Percentiles rank a stretch among this genome's conserved stretches.
Conservation (phyloP, 2,329 filamentous ascomycete genomes). For the Fusarium coicis region DNA sequence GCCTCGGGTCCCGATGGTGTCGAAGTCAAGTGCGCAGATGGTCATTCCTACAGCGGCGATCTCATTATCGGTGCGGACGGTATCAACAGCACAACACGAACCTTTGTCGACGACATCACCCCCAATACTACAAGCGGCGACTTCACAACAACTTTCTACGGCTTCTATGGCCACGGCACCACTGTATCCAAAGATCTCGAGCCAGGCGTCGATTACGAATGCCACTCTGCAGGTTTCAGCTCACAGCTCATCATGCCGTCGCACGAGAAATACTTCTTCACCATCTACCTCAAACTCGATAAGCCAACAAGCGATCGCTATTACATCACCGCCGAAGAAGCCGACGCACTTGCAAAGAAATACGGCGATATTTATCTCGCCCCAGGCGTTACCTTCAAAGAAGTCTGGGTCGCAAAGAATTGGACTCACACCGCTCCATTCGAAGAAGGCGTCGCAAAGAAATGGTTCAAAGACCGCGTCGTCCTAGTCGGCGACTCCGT, state of each 20-base stretch:
- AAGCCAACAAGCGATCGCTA: neutral
- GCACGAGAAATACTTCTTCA: slow-evolving; percentile 23
- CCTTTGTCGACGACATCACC: neutral
- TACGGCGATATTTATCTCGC: neutral
- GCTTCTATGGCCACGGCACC: slow-evolving; percentile 18
- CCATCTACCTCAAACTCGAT: slow-evolving; percentile 18
- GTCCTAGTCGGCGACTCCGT: slow-evolving; percentile 32
- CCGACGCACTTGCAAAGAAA: slow-evolving; percentile 5
- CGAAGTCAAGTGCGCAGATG: slow-evolving; percentile 29
- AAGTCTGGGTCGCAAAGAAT: slow-evolving; percentile 13
- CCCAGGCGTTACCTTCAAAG: neutral
- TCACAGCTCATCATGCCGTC: slow-evolving; percentile 19
- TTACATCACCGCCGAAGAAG: slow-evolving; percentile 1
- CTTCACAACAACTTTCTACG: slow-evolving; percentile 22
- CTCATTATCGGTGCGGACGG: slow-evolving; percentile 35
- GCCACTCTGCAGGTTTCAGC: slow-evolving; percentile 10
- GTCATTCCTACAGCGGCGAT: slow-evolving; percentile 7
- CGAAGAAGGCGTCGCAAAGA: slow-evolving; percentile 29
- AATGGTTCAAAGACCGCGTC: slow-evolving; percentile 29
- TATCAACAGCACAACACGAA: slow-evolving; percentile 24
- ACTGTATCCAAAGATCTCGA: neutral
- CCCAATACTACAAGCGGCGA: neutral
- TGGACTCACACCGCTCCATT: slow-evolving; percentile 18
- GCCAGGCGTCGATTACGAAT: slow-evolving; percentile 16
- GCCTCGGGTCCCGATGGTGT: neutral